A percentile compares a stretch with the other conserved stretches of the same genome.
phyloP scores from a whole-genome alignment of 1,284 basidiomycete genomes.

The Rhodotorula sp. region DNA sequence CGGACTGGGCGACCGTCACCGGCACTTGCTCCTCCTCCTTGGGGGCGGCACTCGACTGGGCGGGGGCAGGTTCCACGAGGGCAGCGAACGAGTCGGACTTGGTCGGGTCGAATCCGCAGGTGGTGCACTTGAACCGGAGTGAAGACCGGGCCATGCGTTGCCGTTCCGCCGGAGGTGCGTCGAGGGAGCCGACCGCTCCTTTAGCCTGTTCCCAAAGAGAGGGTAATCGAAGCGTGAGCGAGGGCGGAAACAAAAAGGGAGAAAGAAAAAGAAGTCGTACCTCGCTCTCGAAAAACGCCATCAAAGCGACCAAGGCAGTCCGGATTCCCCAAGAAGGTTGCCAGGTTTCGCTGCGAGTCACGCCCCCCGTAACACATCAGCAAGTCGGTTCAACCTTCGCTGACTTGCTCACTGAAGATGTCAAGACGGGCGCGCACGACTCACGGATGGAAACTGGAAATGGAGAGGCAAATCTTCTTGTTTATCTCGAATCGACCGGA shows the following conservation, averaged over 20 bases:
- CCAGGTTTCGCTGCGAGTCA: constrained; percentile 45
- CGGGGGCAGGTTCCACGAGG: neutral
- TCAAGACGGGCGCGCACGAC: neutral
- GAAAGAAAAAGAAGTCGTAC: constrained; percentile 6
- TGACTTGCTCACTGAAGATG: no score
- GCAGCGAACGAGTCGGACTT: constrained; percentile 19
- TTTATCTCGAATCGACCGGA: constrained; percentile 50
- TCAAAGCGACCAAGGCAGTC: constrained; percentile 50
- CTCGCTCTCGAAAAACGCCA: constrained; percentile 46
- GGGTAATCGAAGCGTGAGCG: neutral
- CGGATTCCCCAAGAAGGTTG: constrained; percentile 52
- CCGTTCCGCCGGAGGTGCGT: constrained; percentile 73
- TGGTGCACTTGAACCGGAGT: constrained; percentile 18
- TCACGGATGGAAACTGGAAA: constrained; percentile 49
- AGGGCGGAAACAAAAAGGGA: no score
- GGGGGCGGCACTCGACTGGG: neutral
- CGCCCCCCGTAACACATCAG: no score
- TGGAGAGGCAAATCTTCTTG: constrained; percentile 44
- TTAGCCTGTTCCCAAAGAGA: constrained; percentile 59
- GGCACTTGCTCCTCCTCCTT: neutral
- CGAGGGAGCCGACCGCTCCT: constrained; percentile 84
- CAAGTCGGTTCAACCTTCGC: no score
- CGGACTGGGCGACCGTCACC: neutral
- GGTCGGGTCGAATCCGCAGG: constrained; percentile 10
- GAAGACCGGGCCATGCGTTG: constrained; percentile 75